Evolutionary conservation across 345 rosid genomes (phyloP).

Genomic region (Citrus sp.): DNA sequence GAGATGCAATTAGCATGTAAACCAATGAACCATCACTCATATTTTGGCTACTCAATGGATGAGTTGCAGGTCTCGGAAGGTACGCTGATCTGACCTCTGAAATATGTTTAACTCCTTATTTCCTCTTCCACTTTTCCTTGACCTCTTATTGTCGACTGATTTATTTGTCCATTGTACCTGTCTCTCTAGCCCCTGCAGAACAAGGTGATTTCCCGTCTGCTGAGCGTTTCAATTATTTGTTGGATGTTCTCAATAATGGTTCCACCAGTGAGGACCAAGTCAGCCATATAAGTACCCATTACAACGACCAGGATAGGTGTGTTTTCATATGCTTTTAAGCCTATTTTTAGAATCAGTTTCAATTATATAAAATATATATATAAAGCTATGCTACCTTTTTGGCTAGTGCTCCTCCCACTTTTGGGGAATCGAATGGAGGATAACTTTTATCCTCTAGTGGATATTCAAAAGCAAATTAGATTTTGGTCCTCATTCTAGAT

Average conservation of each 20-base stretch:
- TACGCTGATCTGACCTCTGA: constrained; percentile 8
- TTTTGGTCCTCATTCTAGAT: not conserved
- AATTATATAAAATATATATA: not conserved
- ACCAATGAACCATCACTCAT: constrained; percentile 35
- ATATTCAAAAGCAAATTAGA: not conserved
- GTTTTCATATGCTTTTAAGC: not conserved
- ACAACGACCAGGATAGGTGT: constrained; percentile 67
- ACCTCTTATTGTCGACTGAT: not conserved
- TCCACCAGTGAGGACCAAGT: constrained; percentile 46
- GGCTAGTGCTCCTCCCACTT: not conserved
- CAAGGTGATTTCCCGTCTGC: constrained; percentile 41
- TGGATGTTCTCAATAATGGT: constrained; percentile 56
- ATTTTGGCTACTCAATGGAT: constrained; percentile 49
- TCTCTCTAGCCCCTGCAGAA: constrained; percentile 33
- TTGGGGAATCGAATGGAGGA: not conserved
- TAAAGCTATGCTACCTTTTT: not conserved
- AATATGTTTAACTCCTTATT: not conserved
- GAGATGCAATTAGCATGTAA: constrained; percentile 39
- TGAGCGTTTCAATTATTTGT: constrained; percentile 44
- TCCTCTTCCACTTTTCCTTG: not conserved
- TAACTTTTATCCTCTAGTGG: not conserved
- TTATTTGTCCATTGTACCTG: not conserved
- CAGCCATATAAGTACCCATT: constrained; percentile 37
- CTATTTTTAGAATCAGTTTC: not conserved
- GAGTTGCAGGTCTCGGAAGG: constrained; percentile 55